phyloP scores from a whole-genome alignment of 1,139 yeast genomes.

The Yamadazyma kanchanaburiensis region DNA sequence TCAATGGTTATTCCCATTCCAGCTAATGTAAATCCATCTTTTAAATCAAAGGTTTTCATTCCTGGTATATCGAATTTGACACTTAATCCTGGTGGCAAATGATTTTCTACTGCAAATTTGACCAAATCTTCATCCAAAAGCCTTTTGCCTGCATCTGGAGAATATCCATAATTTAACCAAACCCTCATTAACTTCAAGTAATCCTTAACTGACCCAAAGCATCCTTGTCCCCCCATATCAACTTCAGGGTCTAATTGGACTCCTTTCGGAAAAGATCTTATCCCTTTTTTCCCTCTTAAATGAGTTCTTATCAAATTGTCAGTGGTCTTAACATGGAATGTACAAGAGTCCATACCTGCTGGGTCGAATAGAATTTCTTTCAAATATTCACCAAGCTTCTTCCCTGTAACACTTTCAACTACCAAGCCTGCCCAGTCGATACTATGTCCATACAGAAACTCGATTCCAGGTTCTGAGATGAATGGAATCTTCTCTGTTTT shows the following conservation, averaged over 20 bases:
- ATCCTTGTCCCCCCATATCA: slow-evolving; percentile 53
- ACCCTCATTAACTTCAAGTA: slow-evolving; percentile 41
- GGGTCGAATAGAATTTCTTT: slow-evolving; percentile 40
- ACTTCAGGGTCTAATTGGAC: slow-evolving; percentile 24
- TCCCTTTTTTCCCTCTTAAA: slow-evolving; percentile 17
- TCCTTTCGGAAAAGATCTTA: slow-evolving; percentile 13
- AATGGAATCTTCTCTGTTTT: slow-evolving; percentile 36
- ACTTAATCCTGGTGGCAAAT: slow-evolving; percentile 26
- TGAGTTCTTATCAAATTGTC: slow-evolving; percentile 25
- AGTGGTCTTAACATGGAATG: slow-evolving; percentile 29
- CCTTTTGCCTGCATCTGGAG: slow-evolving; percentile 34
- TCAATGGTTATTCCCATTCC: slow-evolving; percentile 65
- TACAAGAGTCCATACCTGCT: slow-evolving; percentile 37
- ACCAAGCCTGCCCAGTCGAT: slow-evolving; percentile 54
- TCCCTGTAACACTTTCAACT: slow-evolving; percentile 41
- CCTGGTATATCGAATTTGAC: slow-evolving; percentile 20
- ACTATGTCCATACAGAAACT: slow-evolving; percentile 50
- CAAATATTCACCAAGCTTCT: slow-evolving; percentile 39
- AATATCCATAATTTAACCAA: slow-evolving; percentile 43
- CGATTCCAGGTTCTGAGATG: slow-evolving; percentile 50
- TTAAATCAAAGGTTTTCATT: slow-evolving; percentile 36
- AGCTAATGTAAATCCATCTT: slow-evolving; percentile 77
- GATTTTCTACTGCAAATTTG: slow-evolving; percentile 29
- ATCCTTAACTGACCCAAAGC: slow-evolving; percentile 41
- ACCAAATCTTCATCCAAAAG: slow-evolving; percentile 31